Base-by-base conservation (phyloP, 2,329 filamentous ascomycete species). In the Hirsutella rhossiliensis region DNA sequence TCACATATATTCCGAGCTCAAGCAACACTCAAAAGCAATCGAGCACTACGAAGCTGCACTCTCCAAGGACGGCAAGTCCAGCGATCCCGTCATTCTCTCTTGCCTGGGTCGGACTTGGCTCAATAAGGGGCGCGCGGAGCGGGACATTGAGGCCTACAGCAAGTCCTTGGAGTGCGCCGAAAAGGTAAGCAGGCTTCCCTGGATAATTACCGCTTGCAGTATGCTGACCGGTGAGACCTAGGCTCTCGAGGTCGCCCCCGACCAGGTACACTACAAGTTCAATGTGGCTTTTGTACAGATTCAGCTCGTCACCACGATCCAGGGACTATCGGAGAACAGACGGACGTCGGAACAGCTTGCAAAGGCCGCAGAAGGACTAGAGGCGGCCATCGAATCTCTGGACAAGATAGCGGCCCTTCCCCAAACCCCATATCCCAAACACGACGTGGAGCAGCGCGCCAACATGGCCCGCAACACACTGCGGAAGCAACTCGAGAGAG, bases 221-320 rank as follows among this genome's bases (percentile, higher is more conserved):
- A 11, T 13, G 23, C 43, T 47, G 28, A 44, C 37, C 9, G 6
- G 5, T 18, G 4, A 11, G 5, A 13, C 13, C 7, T 29, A 84
- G 76, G 87, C 90, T 23, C 76, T 94, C 17, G 76, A 80, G 44
- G 76, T 84, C 44, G 80, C 85, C 1, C 85, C 88, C 0, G 84
- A 92, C 5, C 87, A 94, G 55, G 74, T 89, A 28, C 87, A 95
- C 63, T 87, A 92, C 62, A 87, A 92, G 61, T 98, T 98, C 75
- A 98, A 98, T 57, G 86, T 98, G 27, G 92, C 92, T 1, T 98
- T 96, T 58, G 87, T 97, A 27, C 92, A 97, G 59, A 94, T 95
- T 49, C 89, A 96, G 61, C 80, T 97, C 44, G 90, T 90, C 18
- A 83, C 84, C 39, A 78, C 84, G 28, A 80, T 96, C 44, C 82